A percentile compares a stretch with the other conserved stretches of the same genome.
These are phyloP conservation scores for Spatholobus suberectus DNA, from an alignment of 306 rosid genomes.

Conservation along the genomic window DNA sequence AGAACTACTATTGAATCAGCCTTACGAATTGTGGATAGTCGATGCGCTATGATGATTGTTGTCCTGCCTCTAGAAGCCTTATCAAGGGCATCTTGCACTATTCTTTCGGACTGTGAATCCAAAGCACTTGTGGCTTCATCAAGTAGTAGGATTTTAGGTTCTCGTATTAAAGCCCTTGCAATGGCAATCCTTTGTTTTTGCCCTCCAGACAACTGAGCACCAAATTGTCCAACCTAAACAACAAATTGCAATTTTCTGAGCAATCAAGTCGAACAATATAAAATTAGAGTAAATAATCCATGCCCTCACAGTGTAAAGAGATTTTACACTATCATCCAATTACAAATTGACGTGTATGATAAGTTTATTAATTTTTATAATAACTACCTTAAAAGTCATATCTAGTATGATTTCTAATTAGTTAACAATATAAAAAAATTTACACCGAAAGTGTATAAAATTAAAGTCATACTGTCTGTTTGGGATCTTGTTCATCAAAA, in stretches of 20 bases:
- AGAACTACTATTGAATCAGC: constrained; percentile 72
- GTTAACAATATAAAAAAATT: no score
- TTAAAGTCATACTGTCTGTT: neutral
- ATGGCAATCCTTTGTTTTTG: constrained; percentile 92
- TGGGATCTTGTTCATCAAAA: constrained; percentile 4
- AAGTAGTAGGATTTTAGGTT: constrained; percentile 76
- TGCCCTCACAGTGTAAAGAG: neutral
- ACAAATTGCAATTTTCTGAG: neutral
- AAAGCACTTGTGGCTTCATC: constrained; percentile 97
- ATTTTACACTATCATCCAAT: neutral
- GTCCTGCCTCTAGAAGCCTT: constrained; percentile 79
- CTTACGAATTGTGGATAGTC: constrained; percentile 69
- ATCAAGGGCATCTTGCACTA: constrained; percentile 79
- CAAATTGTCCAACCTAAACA: constrained; percentile 78
- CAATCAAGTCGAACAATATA: constrained; percentile 1
- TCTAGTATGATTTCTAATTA: neutral
- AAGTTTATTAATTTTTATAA: neutral
- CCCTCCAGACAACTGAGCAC: constrained; percentile 86
- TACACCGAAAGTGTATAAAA: no score
- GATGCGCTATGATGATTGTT: constrained; percentile 80
- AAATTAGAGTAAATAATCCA: neutral
- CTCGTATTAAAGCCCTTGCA: constrained; percentile 80
- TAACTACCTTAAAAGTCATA: neutral
- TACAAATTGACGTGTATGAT: neutral
- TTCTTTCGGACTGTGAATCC: constrained; percentile 78